Conservation (phyloP, 805 yeast genomes). For the Citeromyces nyonsensis region DNA sequence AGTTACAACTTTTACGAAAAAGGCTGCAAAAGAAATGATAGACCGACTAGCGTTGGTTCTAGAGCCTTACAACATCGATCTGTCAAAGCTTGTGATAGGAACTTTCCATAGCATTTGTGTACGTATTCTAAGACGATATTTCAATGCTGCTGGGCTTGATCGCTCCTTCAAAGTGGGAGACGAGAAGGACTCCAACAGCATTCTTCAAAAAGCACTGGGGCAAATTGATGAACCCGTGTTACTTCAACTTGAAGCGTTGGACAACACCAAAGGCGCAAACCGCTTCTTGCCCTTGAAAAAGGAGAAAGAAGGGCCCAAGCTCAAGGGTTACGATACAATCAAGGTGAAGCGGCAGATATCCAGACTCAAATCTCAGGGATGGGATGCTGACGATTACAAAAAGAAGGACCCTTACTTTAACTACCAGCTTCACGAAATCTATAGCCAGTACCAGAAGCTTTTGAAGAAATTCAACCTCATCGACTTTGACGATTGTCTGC, state of each 20-base stretch:
- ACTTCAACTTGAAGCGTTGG: constrained; percentile 7
- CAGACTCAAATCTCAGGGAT: constrained; percentile 36
- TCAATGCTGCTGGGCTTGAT: constrained; percentile 27
- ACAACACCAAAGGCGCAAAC: constrained; percentile 1
- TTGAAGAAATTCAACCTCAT: constrained; percentile 26
- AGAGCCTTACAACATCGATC: constrained; percentile 12
- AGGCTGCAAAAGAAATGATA: constrained; percentile 79
- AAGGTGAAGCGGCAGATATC: constrained; percentile 31
- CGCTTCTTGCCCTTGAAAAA: constrained; percentile 1
- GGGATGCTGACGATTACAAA: constrained; percentile 19
- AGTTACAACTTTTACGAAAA: constrained; percentile 86
- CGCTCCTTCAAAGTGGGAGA: constrained; percentile 39
- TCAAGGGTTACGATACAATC: constrained; percentile 21
- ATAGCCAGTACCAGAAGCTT: constrained; percentile 32
- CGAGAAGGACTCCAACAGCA: constrained; percentile 38
- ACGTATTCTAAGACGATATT: constrained; percentile 38
- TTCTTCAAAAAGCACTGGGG: constrained; percentile 24
- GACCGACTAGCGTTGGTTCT: constrained; percentile 34
- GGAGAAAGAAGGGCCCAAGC: constrained; percentile 3
- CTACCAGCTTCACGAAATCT: constrained; percentile 17
- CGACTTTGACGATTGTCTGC: constrained; percentile 78
- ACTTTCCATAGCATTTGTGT: constrained; percentile 83
- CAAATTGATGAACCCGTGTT: constrained; percentile 4
- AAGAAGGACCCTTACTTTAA: not conserved
- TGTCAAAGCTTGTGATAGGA: constrained; percentile 46